phyloP scores from a whole-genome alignment of 208 protist genomes.

The Acanthamoeba lenticulata region DNA sequence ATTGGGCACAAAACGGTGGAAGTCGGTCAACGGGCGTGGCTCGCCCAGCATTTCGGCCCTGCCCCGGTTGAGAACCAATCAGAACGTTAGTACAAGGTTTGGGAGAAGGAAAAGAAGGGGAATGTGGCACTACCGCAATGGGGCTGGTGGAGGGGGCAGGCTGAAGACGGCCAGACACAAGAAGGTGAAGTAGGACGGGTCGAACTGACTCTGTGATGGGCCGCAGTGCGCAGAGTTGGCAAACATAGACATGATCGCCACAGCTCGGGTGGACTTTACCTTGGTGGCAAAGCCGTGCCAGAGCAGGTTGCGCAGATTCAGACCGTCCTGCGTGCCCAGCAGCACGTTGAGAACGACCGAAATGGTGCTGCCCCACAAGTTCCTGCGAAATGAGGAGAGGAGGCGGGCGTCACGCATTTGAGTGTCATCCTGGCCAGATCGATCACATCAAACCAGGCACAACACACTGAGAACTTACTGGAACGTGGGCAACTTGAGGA shows the following conservation, averaged over 20 bases:
- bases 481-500: constrained; percentile 17
- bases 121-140: background rate
- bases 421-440: too few relatives aligned
- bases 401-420: too few relatives aligned
- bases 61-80: background rate
- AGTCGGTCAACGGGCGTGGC: background rate
- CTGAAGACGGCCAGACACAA: constrained; percentile 36
- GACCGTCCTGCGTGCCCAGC: constrained; percentile 1
- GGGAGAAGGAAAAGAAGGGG: background rate
- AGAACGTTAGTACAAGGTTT: background rate
- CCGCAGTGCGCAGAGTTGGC: background rate
- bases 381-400: background rate
- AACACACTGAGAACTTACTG: background rate
- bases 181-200: constrained; percentile 51
- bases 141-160: background rate
- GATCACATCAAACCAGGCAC: too few relatives aligned
- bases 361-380: constrained; percentile 3
- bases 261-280: background rate
- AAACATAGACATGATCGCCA: background rate
- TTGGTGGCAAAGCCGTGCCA: constrained; percentile 56
- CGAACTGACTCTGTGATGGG: background rate
- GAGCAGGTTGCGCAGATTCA: constrained; percentile 51
- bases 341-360: constrained; percentile 36
- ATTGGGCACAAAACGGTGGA: background rate
- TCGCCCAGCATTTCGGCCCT: background rate